Evolutionary conservation across 345 rosid genomes (phyloP).

Genomic region (Heritiera fomes): DNA sequence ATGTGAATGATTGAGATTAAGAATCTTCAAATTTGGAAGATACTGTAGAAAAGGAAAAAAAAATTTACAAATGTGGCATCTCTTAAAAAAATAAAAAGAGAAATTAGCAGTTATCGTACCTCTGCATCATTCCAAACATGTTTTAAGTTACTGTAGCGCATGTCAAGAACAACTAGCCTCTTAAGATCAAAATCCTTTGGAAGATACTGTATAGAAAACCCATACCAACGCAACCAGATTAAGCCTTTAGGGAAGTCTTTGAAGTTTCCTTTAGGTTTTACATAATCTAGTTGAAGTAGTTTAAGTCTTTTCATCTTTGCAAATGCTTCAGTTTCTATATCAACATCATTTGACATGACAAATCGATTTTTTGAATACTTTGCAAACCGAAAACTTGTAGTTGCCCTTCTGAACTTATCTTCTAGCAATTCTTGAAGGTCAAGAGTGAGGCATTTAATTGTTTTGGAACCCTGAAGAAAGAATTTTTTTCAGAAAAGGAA

Average conservation of each 20-base stretch:
- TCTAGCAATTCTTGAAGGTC: not conserved
- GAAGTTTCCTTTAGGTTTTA: not conserved
- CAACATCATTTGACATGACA: not conserved
- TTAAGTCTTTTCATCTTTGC: not conserved
- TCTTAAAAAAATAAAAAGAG: not conserved
- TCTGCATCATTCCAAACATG: not conserved
- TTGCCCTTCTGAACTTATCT: not conserved
- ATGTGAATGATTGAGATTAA: no score
- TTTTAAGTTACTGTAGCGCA: not conserved
- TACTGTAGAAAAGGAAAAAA: not conserved
- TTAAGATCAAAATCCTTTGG: not conserved
- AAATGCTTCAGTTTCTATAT: not conserved
- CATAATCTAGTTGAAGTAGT: not conserved
- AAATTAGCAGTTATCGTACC: not conserved
- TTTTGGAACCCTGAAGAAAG: not conserved
- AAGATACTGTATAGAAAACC: not conserved
- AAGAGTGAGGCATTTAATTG: not conserved
- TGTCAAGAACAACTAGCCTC: constrained; percentile 8
- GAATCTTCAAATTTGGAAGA: no score
- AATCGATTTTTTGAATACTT: not conserved
- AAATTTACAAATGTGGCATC: not conserved
- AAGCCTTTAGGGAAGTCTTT: not conserved
- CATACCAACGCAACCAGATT: constrained; percentile 10
- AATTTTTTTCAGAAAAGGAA: not conserved
- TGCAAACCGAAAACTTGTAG: not conserved